Evolutionary conservation across 2,329 filamentous ascomycete genomes (phyloP).

Genomic region (Botrytis porri): DNA sequence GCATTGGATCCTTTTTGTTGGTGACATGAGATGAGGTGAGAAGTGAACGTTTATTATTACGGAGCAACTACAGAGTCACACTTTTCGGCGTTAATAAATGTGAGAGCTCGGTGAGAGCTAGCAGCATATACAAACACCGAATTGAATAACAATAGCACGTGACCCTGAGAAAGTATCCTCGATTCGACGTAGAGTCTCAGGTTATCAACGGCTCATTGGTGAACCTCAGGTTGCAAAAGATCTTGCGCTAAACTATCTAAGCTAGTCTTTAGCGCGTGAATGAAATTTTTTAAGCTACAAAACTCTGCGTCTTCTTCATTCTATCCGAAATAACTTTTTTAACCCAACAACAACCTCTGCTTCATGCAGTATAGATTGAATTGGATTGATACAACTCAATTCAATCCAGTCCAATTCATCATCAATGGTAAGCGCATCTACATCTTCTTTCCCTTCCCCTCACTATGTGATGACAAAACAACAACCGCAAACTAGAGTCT

Average conservation of each 20-base stretch:
- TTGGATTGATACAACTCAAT: neutral
- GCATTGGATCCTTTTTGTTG: neutral
- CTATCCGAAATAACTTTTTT: neutral
- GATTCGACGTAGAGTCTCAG: neutral
- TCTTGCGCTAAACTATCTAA: neutral
- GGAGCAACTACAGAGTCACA: too few species aligned
- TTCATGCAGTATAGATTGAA: constrained; percentile 21
- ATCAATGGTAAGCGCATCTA: constrained; percentile 29
- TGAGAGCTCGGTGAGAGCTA: neutral
- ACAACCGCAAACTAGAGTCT: constrained; percentile 97
- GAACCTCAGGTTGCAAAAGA: neutral
- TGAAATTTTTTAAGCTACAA: constrained; percentile 17
- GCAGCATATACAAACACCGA: neutral
- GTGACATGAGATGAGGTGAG: neutral
- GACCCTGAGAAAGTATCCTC: rapidly evolving
- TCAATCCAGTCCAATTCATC: neutral
- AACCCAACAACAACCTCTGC: constrained; percentile 26
- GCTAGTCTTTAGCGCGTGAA: constrained; percentile 13
- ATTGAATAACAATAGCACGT: neutral
- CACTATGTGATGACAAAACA: constrained; percentile 72
- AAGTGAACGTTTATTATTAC: constrained; percentile 13
- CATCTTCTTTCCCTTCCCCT: constrained; percentile 25
- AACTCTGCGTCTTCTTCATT: neutral
- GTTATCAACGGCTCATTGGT: rapidly evolving
- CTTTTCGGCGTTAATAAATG: constrained; percentile 6